Conservation (phyloP, 2,329 filamentous ascomycete species). For the Coniochaeta ligniaria region DNA sequence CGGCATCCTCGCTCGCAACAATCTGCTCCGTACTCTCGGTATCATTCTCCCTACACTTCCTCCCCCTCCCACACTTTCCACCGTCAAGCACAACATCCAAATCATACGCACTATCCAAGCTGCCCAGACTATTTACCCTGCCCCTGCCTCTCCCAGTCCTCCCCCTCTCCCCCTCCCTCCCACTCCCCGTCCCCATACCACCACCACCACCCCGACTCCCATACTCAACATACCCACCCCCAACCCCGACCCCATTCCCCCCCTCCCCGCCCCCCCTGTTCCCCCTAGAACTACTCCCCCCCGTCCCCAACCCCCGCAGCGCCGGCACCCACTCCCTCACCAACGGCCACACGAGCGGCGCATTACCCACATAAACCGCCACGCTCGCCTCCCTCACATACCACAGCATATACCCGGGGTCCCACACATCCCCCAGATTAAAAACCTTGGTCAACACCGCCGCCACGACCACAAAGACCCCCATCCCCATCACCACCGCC, state of each 20-base stretch:
- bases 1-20: not conserved
- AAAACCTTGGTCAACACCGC: slow-evolving; percentile 37
- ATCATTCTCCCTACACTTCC: not conserved
- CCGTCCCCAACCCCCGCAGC: not conserved
- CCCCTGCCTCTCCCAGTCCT: not conserved
- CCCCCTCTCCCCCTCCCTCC: not conserved
- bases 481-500: slow-evolving; percentile 39
- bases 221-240: not conserved
- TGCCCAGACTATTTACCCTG: not conserved
- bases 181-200: not conserved
- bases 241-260: not conserved
- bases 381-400: slow-evolving; percentile 46
- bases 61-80: not conserved
- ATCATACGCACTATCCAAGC: not conserved
- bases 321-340: slow-evolving; percentile 20
- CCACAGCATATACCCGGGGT: slow-evolving; percentile 36
- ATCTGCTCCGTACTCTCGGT: not conserved
- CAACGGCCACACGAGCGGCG: slow-evolving; percentile 46
- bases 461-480: slow-evolving; percentile 36
- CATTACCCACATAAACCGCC: slow-evolving; percentile 44
- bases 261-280: not conserved
- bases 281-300: not conserved
- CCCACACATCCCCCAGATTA: slow-evolving; percentile 25
- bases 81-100: not conserved
- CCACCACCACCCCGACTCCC: not conserved